These are phyloP conservation scores for Cyberlindnera petersonii DNA, from an alignment of 805 yeast species.

Conservation along the genomic window DNA sequence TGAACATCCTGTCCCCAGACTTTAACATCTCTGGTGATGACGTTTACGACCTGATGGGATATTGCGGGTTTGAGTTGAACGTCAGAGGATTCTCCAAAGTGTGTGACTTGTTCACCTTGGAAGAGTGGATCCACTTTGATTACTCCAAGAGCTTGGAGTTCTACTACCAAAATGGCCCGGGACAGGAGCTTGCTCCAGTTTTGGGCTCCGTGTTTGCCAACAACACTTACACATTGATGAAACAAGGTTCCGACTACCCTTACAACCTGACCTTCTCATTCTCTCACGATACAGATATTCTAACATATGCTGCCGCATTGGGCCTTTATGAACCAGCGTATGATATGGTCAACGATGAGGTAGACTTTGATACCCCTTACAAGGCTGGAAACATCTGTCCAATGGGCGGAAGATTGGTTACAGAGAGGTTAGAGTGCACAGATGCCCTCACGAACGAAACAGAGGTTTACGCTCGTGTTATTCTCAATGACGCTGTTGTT, in stretches of 20 bases:
- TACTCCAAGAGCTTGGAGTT: slow-evolving; percentile 56
- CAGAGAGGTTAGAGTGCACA: slow-evolving; percentile 46
- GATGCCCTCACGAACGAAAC: slow-evolving; percentile 30
- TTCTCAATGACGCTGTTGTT: slow-evolving; percentile 51
- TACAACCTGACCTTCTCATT: slow-evolving; percentile 62
- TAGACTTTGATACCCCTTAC: slow-evolving; percentile 46
- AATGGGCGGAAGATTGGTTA: slow-evolving; percentile 51
- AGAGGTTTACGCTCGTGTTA: slow-evolving; percentile 40
- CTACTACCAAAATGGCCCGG: slow-evolving; percentile 63
- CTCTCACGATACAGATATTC: slow-evolving; percentile 70
- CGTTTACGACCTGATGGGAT: slow-evolving; percentile 46
- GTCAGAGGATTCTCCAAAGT: slow-evolving; percentile 63
- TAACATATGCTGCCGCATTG: slow-evolving; percentile 58
- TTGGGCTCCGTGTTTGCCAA: slow-evolving; percentile 59
- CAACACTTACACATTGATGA: slow-evolving; percentile 46
- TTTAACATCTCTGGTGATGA: slow-evolving; percentile 50
- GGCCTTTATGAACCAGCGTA: slow-evolving; percentile 43
- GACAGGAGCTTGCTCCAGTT: slow-evolving; percentile 51
- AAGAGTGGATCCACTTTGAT: slow-evolving; percentile 60
- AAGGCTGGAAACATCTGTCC: slow-evolving; percentile 48
- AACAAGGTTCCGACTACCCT: slow-evolving; percentile 45
- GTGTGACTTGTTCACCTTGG: slow-evolving; percentile 63
- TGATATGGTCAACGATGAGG: slow-evolving; percentile 40
- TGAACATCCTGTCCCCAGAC: slow-evolving; percentile 53
- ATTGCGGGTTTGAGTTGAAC: slow-evolving; percentile 75